A percentile compares a stretch with the other conserved stretches of the same genome.
These are phyloP conservation scores for Penicillium glabrum DNA, from an alignment of 2,329 filamentous ascomycete genomes.

Conservation along the genomic window DNA sequence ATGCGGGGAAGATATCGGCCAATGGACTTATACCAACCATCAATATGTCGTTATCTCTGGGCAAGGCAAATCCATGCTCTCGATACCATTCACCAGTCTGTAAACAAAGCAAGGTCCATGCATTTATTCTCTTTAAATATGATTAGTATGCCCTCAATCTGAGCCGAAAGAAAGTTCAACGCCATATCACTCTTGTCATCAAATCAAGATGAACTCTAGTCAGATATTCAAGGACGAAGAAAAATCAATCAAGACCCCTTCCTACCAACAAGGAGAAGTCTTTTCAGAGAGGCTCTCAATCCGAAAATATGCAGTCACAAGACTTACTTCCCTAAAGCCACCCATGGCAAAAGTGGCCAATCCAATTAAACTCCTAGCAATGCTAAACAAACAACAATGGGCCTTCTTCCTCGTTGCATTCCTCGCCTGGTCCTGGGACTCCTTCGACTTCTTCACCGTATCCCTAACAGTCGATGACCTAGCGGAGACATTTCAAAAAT, in stretches of 20 bases:
- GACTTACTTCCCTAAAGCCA: background rate
- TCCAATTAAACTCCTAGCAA: background rate
- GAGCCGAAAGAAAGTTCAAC: no score
- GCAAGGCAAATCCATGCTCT: background rate
- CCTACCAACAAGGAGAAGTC: background rate
- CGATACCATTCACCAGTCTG: no score
- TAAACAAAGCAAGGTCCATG: no score
- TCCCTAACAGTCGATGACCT: background rate
- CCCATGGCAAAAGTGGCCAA: background rate
- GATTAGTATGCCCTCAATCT: no score
- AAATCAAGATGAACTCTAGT: background rate
- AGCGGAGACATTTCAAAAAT: background rate
- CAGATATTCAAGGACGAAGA: background rate
- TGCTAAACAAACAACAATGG: background rate
- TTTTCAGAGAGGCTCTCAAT: background rate
- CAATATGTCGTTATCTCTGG: background rate
- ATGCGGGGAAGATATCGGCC: no score
- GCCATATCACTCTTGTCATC: background rate
- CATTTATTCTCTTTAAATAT: no score
- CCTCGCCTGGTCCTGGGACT: constrained; percentile 2
- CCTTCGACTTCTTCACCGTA: background rate
- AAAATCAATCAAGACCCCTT: background rate
- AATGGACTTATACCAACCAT: no score
- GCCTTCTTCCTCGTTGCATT: background rate
- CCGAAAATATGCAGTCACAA: background rate